phyloP scores from a whole-genome alignment of 805 yeast species.

The Schwanniomyces yamadae region DNA sequence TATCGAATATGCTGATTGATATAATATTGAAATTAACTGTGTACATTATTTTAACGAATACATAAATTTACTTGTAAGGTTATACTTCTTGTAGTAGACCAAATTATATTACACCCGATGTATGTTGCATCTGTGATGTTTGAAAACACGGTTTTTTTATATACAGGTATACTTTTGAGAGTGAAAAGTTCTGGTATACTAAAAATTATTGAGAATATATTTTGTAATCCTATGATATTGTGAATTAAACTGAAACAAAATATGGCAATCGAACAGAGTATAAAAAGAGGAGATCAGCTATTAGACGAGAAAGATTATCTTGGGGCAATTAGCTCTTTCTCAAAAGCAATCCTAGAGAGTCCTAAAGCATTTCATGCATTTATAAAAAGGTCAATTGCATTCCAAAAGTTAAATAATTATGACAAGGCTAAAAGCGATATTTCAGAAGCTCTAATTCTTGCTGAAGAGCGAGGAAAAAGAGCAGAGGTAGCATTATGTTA shows the following conservation, averaged over 20 bases:
- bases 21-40: too few species aligned
- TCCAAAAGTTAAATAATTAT: conserved; percentile 47
- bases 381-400: conserved; percentile 48
- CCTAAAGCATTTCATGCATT: conserved; percentile 48
- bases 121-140: neutral
- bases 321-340: conserved; percentile 43
- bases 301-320: conserved; percentile 35
- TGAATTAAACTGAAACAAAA: too few species aligned
- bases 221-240: too few species aligned
- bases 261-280: conserved; percentile 39
- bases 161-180: too few species aligned
- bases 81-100: neutral
- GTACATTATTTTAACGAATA: too few species aligned
- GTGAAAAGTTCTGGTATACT: too few species aligned
- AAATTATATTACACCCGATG: neutral
- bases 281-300: conserved; percentile 35
- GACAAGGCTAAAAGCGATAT: conserved; percentile 50
- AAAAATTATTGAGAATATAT: too few species aligned
- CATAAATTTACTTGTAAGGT: neutral
- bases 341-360: conserved; percentile 40
- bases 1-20: too few species aligned
- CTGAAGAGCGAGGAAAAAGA: conserved; percentile 46
- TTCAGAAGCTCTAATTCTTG: conserved; percentile 43
- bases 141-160: too few species aligned
- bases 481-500: conserved; percentile 47